Evolutionary conservation across 1,284 basidiomycete species (phyloP), one percentile per base, ranked within the genome.

Genomic region (Pseudozyma tsukubaensis): DNA sequence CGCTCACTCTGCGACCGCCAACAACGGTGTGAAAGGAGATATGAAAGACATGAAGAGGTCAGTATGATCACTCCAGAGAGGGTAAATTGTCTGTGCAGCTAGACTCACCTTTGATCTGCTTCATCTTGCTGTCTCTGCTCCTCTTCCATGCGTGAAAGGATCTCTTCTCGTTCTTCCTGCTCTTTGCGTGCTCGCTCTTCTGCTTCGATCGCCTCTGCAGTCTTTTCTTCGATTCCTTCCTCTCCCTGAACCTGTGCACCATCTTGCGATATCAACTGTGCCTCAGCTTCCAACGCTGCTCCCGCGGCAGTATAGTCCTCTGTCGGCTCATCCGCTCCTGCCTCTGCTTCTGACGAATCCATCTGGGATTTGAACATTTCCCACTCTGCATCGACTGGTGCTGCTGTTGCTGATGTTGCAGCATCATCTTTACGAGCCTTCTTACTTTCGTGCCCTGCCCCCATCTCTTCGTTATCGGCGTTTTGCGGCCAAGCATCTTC

Each of bases 101-200:
- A 14, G 19, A 64, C 72, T 57, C 50, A 79, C 78, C 76, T 72
- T 50, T 79, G 76, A 11, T 78, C 74, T 6, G 72, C 79, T 39
- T 81, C 79, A 21, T 77, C 74, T 36, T 81, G 79, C 14, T 74
- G 67, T 5, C 75, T 63, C 50, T 78, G 74, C 56, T 81, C 79
- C 40, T 77, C 74, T 37, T 81, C 79, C 53, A 76, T 56, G 4
- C 79, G 67, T n/a, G 72, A 59, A 0, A 76, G 35, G 39, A 78
- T 77, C 44, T 81, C 79, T 61, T 81, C 74, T 18, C 71, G 62
- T 39, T 76, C 76, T 47, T 74, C 72, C 19, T 71, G 73, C 55
- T 79, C 72, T 13, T 57, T 73, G 34, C 65, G 57, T 37, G 59
- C 47, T n/a, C 66, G 53, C 42, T 67, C 68, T 50, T 64, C 56